A percentile compares a stretch with the other conserved stretches of the same genome.
These are phyloP conservation scores for Aspergillus novofumigatus DNA, from an alignment of 2,329 filamentous ascomycete genomes.

Conservation along the genomic window DNA sequence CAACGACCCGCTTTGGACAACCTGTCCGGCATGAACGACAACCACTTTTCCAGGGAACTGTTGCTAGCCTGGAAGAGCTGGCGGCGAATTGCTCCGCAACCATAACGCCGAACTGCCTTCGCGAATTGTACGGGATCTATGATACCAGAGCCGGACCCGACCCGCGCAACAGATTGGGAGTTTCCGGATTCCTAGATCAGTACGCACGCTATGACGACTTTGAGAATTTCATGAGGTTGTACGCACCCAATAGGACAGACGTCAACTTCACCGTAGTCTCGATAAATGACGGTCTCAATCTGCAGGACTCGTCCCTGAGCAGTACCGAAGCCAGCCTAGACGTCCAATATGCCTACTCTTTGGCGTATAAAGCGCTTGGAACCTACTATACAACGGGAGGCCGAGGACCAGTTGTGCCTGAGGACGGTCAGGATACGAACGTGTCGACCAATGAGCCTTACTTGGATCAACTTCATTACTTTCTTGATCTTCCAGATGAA, in stretches of 20 bases:
- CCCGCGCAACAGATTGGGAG: constrained; percentile 38
- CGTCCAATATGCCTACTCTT: constrained; percentile 56
- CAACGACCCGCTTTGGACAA: constrained; percentile 60
- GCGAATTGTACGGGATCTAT: constrained; percentile 47
- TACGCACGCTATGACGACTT: constrained; percentile 54
- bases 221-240: constrained; percentile 52
- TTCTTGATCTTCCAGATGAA: constrained; percentile 51
- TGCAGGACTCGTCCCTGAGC: constrained; percentile 41
- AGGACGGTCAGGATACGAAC: constrained; percentile 37
- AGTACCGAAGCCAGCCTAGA: constrained; percentile 61
- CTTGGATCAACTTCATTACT: constrained; percentile 58
- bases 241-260: constrained; percentile 49
- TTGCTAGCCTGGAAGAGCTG: constrained; percentile 15
- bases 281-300: constrained; percentile 54
- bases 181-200: constrained; percentile 49
- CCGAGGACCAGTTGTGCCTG: constrained; percentile 48
- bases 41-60: constrained; percentile 19
- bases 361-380: constrained; percentile 53
- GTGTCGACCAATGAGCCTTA: constrained; percentile 62
- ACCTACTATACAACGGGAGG: constrained; percentile 60
- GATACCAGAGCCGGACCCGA: constrained; percentile 26
- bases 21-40: constrained; percentile 41
- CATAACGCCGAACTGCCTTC: constrained; percentile 49
- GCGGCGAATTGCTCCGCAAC: constrained; percentile 35
- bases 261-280: constrained; percentile 55